Evolutionary conservation across 2,329 filamentous ascomycete species (phyloP).

Genomic region (Ambrosiella beaveri): DNA sequence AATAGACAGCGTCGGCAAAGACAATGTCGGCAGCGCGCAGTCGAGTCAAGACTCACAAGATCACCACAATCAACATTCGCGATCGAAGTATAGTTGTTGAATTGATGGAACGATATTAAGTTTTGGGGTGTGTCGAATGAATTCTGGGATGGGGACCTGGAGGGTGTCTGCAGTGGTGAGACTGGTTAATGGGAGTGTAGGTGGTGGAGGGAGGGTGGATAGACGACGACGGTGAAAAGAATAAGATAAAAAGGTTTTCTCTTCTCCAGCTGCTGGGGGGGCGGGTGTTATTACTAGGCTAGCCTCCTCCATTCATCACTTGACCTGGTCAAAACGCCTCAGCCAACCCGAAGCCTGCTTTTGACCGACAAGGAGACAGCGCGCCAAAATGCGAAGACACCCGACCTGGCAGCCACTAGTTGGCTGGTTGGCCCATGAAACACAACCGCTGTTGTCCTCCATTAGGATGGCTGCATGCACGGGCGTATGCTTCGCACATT

Average conservation of each 20-base stretch:
- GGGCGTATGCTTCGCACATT: neutral
- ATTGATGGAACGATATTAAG: constrained; percentile 5
- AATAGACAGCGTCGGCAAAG: neutral
- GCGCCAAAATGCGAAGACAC: neutral
- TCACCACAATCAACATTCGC: neutral
- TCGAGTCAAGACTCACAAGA: neutral
- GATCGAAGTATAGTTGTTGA: neutral
- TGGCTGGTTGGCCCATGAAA: neutral
- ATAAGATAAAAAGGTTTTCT: constrained; percentile 12
- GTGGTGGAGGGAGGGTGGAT: constrained; percentile 12
- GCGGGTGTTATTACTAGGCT: neutral
- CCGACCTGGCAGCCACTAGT: neutral
- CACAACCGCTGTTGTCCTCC: neutral
- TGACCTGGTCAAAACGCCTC: neutral
- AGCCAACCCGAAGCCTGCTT: neutral
- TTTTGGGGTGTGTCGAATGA: constrained; percentile 12
- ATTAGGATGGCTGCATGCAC: neutral
- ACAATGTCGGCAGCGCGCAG: neutral
- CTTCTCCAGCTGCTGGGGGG: neutral
- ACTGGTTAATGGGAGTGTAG: constrained; percentile 13
- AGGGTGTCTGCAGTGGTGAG: constrained; percentile 14
- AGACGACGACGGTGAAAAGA: constrained; percentile 7
- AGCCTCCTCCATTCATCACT: neutral
- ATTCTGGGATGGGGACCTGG: constrained; percentile 10
- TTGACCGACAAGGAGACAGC: neutral